Conservation (phyloP, 257 asterid species). For the Solanum chilense region DNA sequence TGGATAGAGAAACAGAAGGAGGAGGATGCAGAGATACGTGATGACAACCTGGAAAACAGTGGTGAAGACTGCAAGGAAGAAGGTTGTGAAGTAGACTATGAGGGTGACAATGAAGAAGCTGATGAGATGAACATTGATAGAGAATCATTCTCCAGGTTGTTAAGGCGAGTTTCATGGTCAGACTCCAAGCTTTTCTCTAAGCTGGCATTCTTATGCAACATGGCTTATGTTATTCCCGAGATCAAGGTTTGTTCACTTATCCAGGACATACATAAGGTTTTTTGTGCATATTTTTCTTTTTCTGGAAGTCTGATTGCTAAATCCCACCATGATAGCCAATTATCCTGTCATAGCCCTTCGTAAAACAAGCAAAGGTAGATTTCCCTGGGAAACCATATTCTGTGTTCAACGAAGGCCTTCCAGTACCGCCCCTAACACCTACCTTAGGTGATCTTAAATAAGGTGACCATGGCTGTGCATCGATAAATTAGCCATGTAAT, state of each 20-base stretch:
- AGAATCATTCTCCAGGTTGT: slow-evolving; percentile 35
- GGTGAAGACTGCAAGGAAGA: slow-evolving; percentile 16
- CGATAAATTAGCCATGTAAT: neutral
- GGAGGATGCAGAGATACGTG: slow-evolving; percentile 6
- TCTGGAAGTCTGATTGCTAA: neutral
- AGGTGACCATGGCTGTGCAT: neutral
- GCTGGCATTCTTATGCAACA: slow-evolving; percentile 76
- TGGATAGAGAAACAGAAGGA: slow-evolving; percentile 39
- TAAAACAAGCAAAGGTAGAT: neutral
- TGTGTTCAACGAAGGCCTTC: neutral
- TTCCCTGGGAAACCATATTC: neutral
- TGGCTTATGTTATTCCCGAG: slow-evolving; percentile 73
- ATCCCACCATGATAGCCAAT: neutral
- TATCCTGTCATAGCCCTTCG: neutral
- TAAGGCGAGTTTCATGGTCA: slow-evolving; percentile 50
- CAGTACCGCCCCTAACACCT: neutral
- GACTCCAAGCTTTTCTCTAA: slow-evolving; percentile 60
- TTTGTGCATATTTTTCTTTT: neutral
- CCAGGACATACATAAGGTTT: neutral
- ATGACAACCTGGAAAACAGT: slow-evolving; percentile 14
- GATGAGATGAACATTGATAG: slow-evolving; percentile 21
- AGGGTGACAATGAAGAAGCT: slow-evolving; percentile 38
- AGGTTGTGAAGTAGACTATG: slow-evolving; percentile 49
- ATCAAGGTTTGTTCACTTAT: slow-evolving; percentile 45
- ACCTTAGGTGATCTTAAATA: neutral